These are phyloP conservation scores for Agrocybe chaxingu DNA, from an alignment of 768 basidiomycete genomes.

Conservation along the genomic window DNA sequence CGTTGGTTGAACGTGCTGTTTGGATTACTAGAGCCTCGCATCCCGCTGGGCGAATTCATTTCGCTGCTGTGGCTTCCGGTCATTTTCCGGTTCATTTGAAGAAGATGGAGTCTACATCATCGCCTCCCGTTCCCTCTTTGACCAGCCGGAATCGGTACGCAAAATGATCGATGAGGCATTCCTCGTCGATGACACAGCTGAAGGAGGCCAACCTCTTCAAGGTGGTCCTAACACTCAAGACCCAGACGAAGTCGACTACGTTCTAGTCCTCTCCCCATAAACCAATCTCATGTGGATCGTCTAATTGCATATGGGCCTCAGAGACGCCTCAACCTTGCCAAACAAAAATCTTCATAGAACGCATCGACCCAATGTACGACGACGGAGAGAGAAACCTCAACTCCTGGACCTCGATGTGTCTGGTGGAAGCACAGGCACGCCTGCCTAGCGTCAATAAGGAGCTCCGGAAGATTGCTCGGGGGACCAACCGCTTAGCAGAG, in stretches of 20 bases:
- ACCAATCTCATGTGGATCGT: constrained; percentile 89
- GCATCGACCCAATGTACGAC: constrained; percentile 59
- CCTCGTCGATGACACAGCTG: constrained; percentile 63
- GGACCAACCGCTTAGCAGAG: constrained; percentile 87
- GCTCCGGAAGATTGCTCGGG: constrained; percentile 84
- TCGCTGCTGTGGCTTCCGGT: constrained; percentile 68
- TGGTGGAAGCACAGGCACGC: constrained; percentile 85
- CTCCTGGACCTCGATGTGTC: constrained; percentile 44
- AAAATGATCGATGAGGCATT: constrained; percentile 85
- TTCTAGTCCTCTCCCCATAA: constrained; percentile 83
- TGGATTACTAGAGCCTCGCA: constrained; percentile 43
- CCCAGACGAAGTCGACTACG: constrained; percentile 65
- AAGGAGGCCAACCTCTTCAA: constrained; percentile 49
- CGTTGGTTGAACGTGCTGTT: constrained; percentile 2
- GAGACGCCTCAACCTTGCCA: constrained; percentile 69
- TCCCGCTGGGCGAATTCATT: constrained; percentile 78
- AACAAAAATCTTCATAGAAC: constrained; percentile 70
- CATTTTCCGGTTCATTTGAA: constrained; percentile 85
- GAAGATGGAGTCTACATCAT: constrained; percentile 91
- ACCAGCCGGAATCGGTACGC: constrained; percentile 72
- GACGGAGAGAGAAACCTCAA: constrained; percentile 48
- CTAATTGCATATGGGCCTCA: constrained; percentile 89
- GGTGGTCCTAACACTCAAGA: constrained; percentile 40
- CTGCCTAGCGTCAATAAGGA: constrained; percentile 87
- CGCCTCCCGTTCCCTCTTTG: constrained; percentile 72